Evolutionary conservation across 1,284 basidiomycete genomes (phyloP), one percentile per base, ranked within the genome.

Genomic region (Xerocomus amazonicus): DNA sequence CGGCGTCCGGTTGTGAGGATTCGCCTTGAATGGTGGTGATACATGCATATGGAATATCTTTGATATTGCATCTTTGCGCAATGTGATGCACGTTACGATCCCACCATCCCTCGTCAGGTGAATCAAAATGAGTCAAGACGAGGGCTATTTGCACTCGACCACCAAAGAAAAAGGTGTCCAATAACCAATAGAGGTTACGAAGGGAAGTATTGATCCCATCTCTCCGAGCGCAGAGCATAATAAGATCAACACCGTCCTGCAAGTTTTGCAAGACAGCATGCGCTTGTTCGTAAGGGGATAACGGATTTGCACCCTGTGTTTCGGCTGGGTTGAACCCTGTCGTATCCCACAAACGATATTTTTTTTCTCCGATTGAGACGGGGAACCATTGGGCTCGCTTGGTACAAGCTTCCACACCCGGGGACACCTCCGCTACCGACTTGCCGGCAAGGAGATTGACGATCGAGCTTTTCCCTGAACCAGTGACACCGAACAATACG

Each of bases 91-190:
- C 45, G 37, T 68, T 68, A 48, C 56, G 54, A 3, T 27, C 48
- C 63, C 66, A 65, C 63, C 63, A 65, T 9, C 46, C 29, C 3
- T 57, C 50, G 19, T 61, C 42, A 6, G 50, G 43, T 3, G 37
- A 63, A 48, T 61, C 73, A 23, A 70, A 63, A n/a, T 71, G 63
- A 26, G 72, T 74, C 23, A 73, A 52, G 42, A 70, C 57, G 23
- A 72, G 52, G 33, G 66, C 68, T 43, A 73, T 61, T 14, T 61
- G 69, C 2, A 67, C 65, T 6, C 45, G 54, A 14, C 60, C 62
- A 16, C 48, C 34, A 34, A 63, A 63, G 53, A 63, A 63, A 43
- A 63, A 55, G 38, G 47, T 48, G 33, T 65, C 43, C 41, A 63
- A 39, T 8, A 63, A 37, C 62, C 64, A 63, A 42, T 63, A 63